phyloP scores from a whole-genome alignment of 495 filamentous ascomycete genomes.

The Rhypophila decipiens region DNA sequence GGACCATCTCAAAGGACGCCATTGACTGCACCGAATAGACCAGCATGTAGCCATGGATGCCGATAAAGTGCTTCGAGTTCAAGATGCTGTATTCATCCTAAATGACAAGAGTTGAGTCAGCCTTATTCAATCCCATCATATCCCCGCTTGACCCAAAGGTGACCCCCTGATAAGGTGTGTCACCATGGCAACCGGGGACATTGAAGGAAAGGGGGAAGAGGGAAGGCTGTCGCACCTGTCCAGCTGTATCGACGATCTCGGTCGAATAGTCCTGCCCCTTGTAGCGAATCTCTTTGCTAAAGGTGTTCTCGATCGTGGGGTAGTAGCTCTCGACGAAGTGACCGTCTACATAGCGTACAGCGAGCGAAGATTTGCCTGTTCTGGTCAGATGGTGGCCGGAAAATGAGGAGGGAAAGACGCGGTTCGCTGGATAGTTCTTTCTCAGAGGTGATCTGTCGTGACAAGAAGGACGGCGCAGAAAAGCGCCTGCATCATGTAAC shows the following conservation, averaged over 20 bases:
- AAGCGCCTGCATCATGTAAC: no score
- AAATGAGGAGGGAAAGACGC: no score
- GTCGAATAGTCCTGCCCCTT: constrained; percentile 91
- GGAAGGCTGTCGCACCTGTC: constrained; percentile 86
- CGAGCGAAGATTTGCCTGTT: constrained; percentile 97
- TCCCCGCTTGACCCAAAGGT: no score
- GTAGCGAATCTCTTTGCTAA: constrained; percentile 87
- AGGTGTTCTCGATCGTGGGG: constrained; percentile 98
- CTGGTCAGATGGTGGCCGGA: no score
- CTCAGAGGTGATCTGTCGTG: no score
- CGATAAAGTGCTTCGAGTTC: constrained; percentile 98
- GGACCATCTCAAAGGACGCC: constrained; percentile 94
- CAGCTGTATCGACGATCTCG: constrained; percentile 97
- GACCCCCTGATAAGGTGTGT: no score
- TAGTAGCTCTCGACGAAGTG: constrained; percentile 99
- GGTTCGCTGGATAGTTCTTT: no score
- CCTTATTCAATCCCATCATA: no score
- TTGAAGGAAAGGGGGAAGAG: no score
- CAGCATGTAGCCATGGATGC: constrained; percentile 98
- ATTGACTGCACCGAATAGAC: constrained; percentile 92
- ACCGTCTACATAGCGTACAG: constrained; percentile 94
- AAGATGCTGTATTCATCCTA: constrained; percentile 98
- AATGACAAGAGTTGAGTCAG: no score
- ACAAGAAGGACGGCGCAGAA: no score
- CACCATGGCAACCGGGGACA: no score